These are phyloP conservation scores for Symbiodinium natans DNA, from an alignment of 73 alveolate genomes.

Conservation along the genomic window DNA sequence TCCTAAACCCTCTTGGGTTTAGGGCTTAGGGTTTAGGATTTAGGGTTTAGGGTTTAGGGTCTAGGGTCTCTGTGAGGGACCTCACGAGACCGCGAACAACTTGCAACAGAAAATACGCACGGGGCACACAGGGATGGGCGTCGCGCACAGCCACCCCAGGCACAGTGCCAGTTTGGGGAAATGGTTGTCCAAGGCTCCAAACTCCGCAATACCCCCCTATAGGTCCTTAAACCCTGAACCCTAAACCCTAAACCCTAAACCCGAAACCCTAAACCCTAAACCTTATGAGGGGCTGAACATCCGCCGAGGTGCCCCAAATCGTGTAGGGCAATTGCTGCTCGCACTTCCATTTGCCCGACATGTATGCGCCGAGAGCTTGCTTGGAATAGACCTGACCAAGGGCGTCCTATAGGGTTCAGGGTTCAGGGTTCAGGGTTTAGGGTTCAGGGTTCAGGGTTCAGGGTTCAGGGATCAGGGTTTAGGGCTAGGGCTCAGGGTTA, in stretches of 20 bases:
- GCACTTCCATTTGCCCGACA: slow-evolving; percentile 18
- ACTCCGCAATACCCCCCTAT: neutral
- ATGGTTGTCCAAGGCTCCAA: no score
- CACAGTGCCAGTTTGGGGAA: no score
- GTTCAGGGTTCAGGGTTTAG: neutral
- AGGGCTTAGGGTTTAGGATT: no score
- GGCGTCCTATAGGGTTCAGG: neutral
- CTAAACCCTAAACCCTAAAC: neutral
- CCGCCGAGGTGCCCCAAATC: slow-evolving; percentile 51
- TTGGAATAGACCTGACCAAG: slow-evolving; percentile 50
- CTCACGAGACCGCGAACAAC: no score
- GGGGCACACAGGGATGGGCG: no score
- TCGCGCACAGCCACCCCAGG: no score
- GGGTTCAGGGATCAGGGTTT: neutral
- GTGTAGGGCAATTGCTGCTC: slow-evolving; percentile 37
- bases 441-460: neutral
- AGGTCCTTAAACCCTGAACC: neutral
- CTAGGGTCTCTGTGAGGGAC: no score
- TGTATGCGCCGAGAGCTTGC: slow-evolving; percentile 60
- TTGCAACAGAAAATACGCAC: no score
- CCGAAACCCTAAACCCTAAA: neutral
- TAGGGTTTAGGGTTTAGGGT: no score
- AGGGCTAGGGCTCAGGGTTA: neutral
- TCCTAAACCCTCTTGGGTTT: neutral
- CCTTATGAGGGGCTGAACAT: neutral